Evolutionary conservation across 306 rosid genomes (phyloP), one percentile per base, ranked within the genome.

Genomic region (Lupinus albus): DNA sequence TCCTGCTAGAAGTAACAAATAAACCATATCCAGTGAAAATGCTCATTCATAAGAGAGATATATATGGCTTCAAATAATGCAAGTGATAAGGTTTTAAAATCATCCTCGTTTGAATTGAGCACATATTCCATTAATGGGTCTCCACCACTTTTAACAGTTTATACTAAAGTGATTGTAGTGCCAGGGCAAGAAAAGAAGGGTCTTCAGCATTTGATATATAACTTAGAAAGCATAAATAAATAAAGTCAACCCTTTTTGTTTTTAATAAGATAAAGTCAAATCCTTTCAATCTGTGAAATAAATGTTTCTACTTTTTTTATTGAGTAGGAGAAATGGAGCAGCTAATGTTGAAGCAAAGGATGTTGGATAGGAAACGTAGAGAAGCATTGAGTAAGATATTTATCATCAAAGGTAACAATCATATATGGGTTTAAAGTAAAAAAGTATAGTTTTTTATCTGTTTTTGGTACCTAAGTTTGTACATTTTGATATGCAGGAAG

Each of bases 381-480:
- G 91, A 89, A 76, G 88, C 93, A 4, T 68, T 92, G 88, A 89
- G 87, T 50, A 89, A 83, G 86, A 89, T 92, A 71, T 63, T 92
- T 67, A 96, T 87, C 74, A 86, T 89, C 75, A 92, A 87, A 92
- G 98, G 98, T 92, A 75, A 35, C 47, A 36, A 33, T 13, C 44
- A 25, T 52, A 25, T 52, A 46, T 55, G 52, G 59, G 11, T 33
- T 33, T 6, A 30, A 20, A 11, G 4, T 5, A n/a, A 11, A 6
- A 20, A 13, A 5, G 5, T 11, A 15, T 42, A 52, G 32, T 66
- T 66, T 16, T 49, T 67, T 36, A 1, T 14, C 7, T 25, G 30
- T 25, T 55, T 67, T 16, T 17, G 33, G 2, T 38, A 8, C 25
- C 12, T 64, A 74, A 17, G 44, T 20, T 49, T 47, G 41, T 75